Conservation (phyloP, 495 filamentous ascomycete genomes). For the Sordaria brevicollis region DNA sequence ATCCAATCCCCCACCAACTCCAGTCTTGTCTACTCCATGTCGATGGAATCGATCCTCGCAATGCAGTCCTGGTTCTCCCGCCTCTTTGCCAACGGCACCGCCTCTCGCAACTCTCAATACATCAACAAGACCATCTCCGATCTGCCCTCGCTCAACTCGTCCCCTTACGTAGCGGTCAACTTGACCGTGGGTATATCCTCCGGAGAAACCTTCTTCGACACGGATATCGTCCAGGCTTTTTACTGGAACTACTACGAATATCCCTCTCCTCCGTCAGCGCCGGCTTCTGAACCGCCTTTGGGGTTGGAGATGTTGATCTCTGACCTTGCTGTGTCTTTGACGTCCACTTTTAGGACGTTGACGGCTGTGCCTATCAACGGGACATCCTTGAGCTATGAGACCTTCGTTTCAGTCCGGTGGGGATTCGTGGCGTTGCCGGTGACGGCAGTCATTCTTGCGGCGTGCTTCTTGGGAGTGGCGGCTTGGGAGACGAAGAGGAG, state of each 20-base stretch:
- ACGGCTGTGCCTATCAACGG: neutral
- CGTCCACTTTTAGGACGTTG: neutral
- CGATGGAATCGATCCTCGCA: slow-evolving; percentile 4
- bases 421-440: slow-evolving; percentile 2
- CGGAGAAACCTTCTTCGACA: slow-evolving; percentile 18
- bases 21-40: neutral
- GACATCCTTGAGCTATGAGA: neutral
- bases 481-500: slow-evolving; percentile 1
- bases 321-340: slow-evolving; percentile 5
- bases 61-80: slow-evolving; percentile 12
- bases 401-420: slow-evolving; percentile 5
- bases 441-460: neutral
- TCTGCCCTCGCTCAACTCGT: neutral
- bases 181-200: slow-evolving; percentile 15
- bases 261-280: too few species aligned
- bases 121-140: slow-evolving; percentile 9
- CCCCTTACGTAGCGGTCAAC: slow-evolving; percentile 13
- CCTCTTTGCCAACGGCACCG: slow-evolving; percentile 12
- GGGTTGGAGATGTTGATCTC: slow-evolving; percentile 12
- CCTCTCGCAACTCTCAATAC: neutral
- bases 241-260: slow-evolving; percentile 23
- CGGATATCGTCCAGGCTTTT: slow-evolving; percentile 19
- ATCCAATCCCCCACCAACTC: slow-evolving; percentile 5
- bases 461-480: slow-evolving; percentile 3
- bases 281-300: neutral